Evolutionary conservation across 2,329 filamentous ascomycete genomes (phyloP), one percentile per base, ranked within the genome.

Genomic region (Parastagonospora nodorum): DNA sequence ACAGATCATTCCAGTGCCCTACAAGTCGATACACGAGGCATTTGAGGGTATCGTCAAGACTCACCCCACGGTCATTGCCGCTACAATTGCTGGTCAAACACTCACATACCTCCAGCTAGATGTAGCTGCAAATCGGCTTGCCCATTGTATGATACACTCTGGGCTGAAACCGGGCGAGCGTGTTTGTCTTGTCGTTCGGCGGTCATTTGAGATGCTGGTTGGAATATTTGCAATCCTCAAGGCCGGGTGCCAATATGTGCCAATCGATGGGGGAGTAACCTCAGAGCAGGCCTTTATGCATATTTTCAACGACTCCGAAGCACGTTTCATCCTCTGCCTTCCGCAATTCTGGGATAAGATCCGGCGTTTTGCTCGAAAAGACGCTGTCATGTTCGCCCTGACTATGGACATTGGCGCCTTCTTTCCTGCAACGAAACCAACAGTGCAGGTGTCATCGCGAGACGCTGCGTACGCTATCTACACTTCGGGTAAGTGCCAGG

Each of bases 231-330:
- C 81, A 2, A 74, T 84, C 14, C 69, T 86, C 30, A 82, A 82
- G 48, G 79, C 79, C 41, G 82, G 83, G 15, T 83, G 79, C 11
- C 82, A 86, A 56, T 86, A 86, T 60, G 76, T 85, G 5, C 83
- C 83, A 2, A 74, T 86, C 2, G 84, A 86, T 53, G 82, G 82
- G 31, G 79, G 80, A 8, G 64, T 72, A 12, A 55, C 60, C 8
- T 69, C 69, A 2, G 62, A 72, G 7, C 58, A 66, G 41, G 63
- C 64, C 8, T 38, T 85, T 24, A 68, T 70, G 19, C 77, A 80
- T 48, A 81, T 84, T 24, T 71, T 84, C 40, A 64, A 72, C 24
- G 75, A 84, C 56, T 77, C 80, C 2, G 67, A 69, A 10, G 73
- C 77, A 6, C 62, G 67, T 4, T 71, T 80, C 27, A 72, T 82